Base-by-base conservation (phyloP, 2,329 filamentous ascomycete species). In the Rosellinia necatrix region DNA sequence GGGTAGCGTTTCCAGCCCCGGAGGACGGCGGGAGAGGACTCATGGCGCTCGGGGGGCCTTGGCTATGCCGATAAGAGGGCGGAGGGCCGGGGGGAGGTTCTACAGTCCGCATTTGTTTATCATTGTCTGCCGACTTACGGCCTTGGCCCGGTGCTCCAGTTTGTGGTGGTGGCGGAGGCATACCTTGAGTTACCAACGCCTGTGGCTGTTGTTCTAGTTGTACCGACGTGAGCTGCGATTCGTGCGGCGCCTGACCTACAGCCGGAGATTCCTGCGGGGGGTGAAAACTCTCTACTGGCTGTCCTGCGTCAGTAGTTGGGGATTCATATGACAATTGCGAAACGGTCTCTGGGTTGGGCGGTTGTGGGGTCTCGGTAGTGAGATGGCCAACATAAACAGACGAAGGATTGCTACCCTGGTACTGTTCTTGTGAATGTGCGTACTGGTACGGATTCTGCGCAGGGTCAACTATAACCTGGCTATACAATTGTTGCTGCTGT, bases 271-370 rank as follows among this genome's bases (percentile, higher is more conserved):
- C 69, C 60, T 78, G 77, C 43, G 72, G 68, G 48, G 76, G 74
- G 29, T 80, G 76, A 49, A 75, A 65, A 61, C 74, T 75, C 60
- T 71, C 68, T 58, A 74, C 67, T 42, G 66, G 67, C 53, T 74
- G 72, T 57, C 82, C 81, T 34, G 75, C 74, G 60, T 85, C 82
- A 37, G 75, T 74, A 15, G 78, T 69, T 30, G 79, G 80, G 29
- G 83, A 86, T 56, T 87, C 85, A 75, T 82, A 78, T 67, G 85
- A 87, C 63, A 84, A 69, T 70, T 86, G 83, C 6, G 84, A 87
- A 32, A 84, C 71, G 4, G 83, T 85, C 69, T 87, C 84, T 24
- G 82, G 73, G 65, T 84, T 86, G 53, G 75, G 75, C 32, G 72
- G 73, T 60, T 77, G 75, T 32, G 73, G 59, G 43, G 52, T 64